phyloP scores from a whole-genome alignment of 805 yeast genomes.

The Wickerhamiella brachini region DNA sequence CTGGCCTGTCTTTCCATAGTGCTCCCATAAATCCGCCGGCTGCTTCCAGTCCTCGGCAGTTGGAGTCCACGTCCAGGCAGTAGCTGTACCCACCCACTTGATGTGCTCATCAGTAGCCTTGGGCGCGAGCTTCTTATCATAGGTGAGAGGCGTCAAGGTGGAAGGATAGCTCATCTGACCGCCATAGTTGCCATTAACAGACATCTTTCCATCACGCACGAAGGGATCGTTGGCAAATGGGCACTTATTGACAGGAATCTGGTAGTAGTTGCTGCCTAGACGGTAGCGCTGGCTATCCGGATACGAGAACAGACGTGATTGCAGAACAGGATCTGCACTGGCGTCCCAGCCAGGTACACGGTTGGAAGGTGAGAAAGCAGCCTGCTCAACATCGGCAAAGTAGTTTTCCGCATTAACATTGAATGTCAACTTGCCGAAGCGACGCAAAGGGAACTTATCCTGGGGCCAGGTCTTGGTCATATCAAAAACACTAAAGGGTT shows the following conservation, averaged over 20 bases:
- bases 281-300: conserved; percentile 68
- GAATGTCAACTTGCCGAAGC: conserved; percentile 40
- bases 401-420: conserved; percentile 45
- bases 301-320: conserved; percentile 62
- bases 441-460: conserved; percentile 38
- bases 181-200: conserved; percentile 36
- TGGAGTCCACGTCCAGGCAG: conserved; percentile 75
- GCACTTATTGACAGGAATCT: conserved; percentile 50
- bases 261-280: conserved; percentile 54
- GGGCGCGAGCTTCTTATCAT: conserved; percentile 14
- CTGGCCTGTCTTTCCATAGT: conserved; percentile 66
- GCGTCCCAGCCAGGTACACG: conserved; percentile 65
- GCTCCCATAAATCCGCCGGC: conserved; percentile 65
- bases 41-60: conserved; percentile 65
- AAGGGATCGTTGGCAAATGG: conserved; percentile 35
- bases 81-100: conserved; percentile 69
- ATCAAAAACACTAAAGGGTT: conserved; percentile 36
- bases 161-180: conserved; percentile 39
- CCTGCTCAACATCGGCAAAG: conserved; percentile 37
- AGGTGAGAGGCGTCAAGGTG: conserved; percentile 24
- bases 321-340: conserved; percentile 65
- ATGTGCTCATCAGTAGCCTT: conserved; percentile 59
- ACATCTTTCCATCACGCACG: conserved; percentile 52
- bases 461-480: conserved; percentile 50
- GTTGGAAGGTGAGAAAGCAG: conserved; percentile 61